Evolutionary conservation across 2,329 filamentous ascomycete species (phyloP).

Genomic region (Grosmannia clavigera): DNA sequence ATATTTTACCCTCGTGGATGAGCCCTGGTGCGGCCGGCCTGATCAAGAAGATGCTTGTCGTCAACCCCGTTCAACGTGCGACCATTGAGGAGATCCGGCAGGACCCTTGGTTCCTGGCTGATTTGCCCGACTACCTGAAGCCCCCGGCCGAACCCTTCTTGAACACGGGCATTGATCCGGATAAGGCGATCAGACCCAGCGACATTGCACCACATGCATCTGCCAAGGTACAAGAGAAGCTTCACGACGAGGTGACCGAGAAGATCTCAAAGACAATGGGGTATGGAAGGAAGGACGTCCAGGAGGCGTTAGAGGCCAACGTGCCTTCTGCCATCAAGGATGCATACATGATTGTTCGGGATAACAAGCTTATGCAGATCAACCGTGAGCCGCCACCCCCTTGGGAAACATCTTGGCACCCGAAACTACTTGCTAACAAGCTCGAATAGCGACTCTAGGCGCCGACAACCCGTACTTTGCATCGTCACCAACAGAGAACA

Average conservation of each 20-base stretch:
- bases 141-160: constrained; percentile 84
- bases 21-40: constrained; percentile 68
- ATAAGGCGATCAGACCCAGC: constrained; percentile 75
- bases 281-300: constrained; percentile 87
- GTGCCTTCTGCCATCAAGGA: constrained; percentile 98
- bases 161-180: constrained; percentile 86
- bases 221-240: constrained; percentile 68
- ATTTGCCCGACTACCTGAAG: constrained; percentile 75
- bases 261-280: constrained; percentile 98
- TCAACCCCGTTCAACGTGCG: constrained; percentile 87
- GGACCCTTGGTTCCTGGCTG: constrained; percentile 87
- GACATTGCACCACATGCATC: constrained; percentile 71
- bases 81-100: constrained; percentile 87
- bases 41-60: constrained; percentile 88
- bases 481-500: constrained; percentile 31
- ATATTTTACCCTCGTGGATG: constrained; percentile 85
- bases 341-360: constrained; percentile 92
- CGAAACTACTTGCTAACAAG: constrained; percentile 16
- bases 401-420: not conserved
- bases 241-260: constrained; percentile 84
- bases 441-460: constrained; percentile 33
- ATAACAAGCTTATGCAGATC: constrained; percentile 94
- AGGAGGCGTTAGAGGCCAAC: constrained; percentile 80
- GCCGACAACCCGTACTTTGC: constrained; percentile 30
- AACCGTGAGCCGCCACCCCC: constrained; percentile 55